Evolutionary conservation across 2,329 filamentous ascomycete species (phyloP).

Genomic region (Sclerotinia glacialis): DNA sequence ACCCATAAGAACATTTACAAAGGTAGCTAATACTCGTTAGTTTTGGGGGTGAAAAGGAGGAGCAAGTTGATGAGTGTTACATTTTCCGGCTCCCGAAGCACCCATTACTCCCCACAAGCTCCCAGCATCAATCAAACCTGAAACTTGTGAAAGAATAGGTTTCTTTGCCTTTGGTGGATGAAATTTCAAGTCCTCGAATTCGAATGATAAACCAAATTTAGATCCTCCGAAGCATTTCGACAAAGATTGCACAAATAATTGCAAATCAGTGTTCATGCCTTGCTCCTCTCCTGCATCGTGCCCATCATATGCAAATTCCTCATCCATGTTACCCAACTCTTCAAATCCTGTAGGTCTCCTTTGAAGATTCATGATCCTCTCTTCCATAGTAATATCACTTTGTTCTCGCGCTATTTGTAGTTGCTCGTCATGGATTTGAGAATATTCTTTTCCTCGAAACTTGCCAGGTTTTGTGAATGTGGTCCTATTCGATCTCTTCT

Average conservation of each 20-base stretch:
- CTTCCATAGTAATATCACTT: conserved; percentile 27
- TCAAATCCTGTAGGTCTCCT: conserved; percentile 29
- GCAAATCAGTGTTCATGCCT: conserved; percentile 44
- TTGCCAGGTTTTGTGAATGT: conserved; percentile 27
- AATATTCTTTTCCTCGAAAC: conserved; percentile 37
- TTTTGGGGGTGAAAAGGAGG: not conserved
- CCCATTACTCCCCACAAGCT: conserved; percentile 60
- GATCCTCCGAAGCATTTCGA: conserved; percentile 50
- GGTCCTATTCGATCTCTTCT: conserved; percentile 32
- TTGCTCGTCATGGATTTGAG: conserved; percentile 33
- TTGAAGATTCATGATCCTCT: conserved; percentile 21
- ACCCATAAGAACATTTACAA: conserved; percentile 61
- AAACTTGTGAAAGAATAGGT: conserved; percentile 52
- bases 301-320: conserved; percentile 25
- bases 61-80: conserved; percentile 24
- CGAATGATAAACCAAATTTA: conserved; percentile 53
- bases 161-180: conserved; percentile 46
- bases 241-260: conserved; percentile 53
- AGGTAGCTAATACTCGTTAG: conserved; percentile 44
- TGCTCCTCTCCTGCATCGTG: conserved; percentile 26
- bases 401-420: conserved; percentile 5
- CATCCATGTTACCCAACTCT: conserved; percentile 19
- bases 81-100: conserved; percentile 58
- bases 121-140: conserved; percentile 53
- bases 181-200: conserved; percentile 50